Conservation (phyloP, 2,329 filamentous ascomycete genomes). For the Exophiala xenobiotica region DNA sequence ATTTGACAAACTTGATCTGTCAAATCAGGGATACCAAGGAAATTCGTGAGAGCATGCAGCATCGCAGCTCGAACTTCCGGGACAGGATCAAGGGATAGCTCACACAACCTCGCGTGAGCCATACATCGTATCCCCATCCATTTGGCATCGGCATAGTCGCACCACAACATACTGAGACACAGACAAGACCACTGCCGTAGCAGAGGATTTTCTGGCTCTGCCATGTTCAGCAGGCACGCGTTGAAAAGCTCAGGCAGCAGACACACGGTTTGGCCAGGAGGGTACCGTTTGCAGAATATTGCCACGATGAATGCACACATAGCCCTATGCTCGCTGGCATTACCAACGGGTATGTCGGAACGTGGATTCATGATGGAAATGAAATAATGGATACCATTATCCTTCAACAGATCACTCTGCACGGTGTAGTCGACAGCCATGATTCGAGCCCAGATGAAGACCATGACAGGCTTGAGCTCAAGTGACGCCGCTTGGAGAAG, state of each 20-base stretch:
- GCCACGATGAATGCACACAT: conserved; percentile 99
- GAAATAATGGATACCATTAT: conserved; percentile 97
- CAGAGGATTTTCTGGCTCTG: conserved; percentile 82
- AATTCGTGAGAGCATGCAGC: conserved; percentile 88
- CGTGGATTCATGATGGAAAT: conserved; percentile 84
- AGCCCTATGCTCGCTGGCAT: conserved; percentile 90
- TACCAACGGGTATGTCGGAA: conserved; percentile 78
- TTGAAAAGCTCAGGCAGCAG: conserved; percentile 73
- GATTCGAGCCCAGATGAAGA: conserved; percentile 97
- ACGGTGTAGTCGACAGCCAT: conserved; percentile 93
- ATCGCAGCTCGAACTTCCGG: conserved; percentile 92
- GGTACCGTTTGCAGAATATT: conserved; percentile 94
- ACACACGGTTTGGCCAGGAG: conserved; percentile 86
- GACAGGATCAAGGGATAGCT: conserved; percentile 78
- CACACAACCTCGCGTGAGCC: conserved; percentile 77
- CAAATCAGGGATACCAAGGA: conserved; percentile 87
- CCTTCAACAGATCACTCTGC: conserved; percentile 90
- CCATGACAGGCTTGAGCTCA: conserved; percentile 97
- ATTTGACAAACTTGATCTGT: conserved; percentile 88
- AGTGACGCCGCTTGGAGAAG: conserved; percentile 90
- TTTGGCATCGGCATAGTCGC: conserved; percentile 86
- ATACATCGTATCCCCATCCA: conserved; percentile 91
- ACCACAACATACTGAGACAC: conserved; percentile 93
- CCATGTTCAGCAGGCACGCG: conserved; percentile 78
- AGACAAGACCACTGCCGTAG: conserved; percentile 94